Base-by-base conservation (phyloP, 176 grass and related monocot species). In the Raddia guianensis region DNA sequence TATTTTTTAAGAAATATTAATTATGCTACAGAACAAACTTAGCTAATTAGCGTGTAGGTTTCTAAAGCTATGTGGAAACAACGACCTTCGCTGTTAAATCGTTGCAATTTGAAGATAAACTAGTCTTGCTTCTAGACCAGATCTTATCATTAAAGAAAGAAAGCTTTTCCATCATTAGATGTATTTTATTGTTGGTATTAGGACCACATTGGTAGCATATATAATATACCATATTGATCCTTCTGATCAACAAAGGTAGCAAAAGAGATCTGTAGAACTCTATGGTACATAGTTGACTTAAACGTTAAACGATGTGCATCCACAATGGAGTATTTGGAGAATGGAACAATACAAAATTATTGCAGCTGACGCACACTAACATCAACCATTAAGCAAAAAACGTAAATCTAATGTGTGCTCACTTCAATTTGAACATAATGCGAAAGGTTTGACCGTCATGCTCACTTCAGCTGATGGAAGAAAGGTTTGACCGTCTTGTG, bases 1-100 rank as follows among this genome's bases (percentile, higher is more conserved):
- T 3, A 3, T 40, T 40, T 40, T 5, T 40, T 40, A 3, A 40
- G 4, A 40, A 40, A 40, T 40, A 40, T 40, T 79, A 51, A 10
- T 67, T 73, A 8, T 11, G 14, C 32, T 55, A 61, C n/a, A 19
- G 2, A 72, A 49, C 8, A 72, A 40, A 3, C 12, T 61, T 62
- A 70, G 67, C 49, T 32, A 48, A 19, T 82, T 9, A 54, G n/a
- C 15, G 2, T 51, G 15, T n/a, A 49, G 32, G 16, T n/a, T 50
- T 73, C 49, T 49, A 16, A 5, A 82, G 11, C 18, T 75, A 74
- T 32, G n/a, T 52, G 63, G 60, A 34, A 12, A 74, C 74, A 74
- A 44, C 33, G 35, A 68, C 46, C 58, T 85, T 46, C 53, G 57
- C 13, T 63, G 37, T 37, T 13, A 54, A 54, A 76, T 51, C 20